Conservation (phyloP, 2,329 filamentous ascomycete species). For the Endocalyx cinctus region DNA sequence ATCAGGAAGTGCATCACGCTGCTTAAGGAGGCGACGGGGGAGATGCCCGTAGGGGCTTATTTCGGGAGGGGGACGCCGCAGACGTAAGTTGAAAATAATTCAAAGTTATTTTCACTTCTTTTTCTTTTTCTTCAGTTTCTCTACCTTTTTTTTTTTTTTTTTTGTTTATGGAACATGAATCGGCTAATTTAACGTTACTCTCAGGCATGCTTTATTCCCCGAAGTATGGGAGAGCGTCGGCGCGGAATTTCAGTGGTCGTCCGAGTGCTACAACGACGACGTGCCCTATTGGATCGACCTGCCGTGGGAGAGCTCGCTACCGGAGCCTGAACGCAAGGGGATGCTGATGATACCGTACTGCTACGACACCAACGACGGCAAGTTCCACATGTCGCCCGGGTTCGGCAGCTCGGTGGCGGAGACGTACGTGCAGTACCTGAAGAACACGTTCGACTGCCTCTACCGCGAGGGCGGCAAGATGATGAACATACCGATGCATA, state of each 20-base stretch:
- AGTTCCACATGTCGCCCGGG: conserved; percentile 38
- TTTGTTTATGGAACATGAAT: too few relatives aligned
- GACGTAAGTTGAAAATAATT: conserved; percentile 13
- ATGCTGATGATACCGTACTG: conserved; percentile 33
- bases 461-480: conserved; percentile 37
- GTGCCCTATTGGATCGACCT: conserved; percentile 25
- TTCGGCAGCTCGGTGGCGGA: conserved; percentile 33
- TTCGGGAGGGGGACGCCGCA: conserved; percentile 28
- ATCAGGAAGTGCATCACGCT: conserved; percentile 32
- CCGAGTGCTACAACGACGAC: conserved; percentile 25
- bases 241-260: conserved; percentile 22
- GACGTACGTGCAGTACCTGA: conserved; percentile 35
- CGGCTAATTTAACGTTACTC: neutral
- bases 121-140: too few relatives aligned
- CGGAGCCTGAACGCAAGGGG: conserved; percentile 29
- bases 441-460: conserved; percentile 35
- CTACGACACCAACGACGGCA: conserved; percentile 37
- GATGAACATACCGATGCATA: conserved; percentile 38
- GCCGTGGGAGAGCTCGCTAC: conserved; percentile 21
- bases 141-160: too few relatives aligned
- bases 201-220: conserved; percentile 15
- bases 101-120: too few relatives aligned
- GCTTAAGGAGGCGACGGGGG: conserved; percentile 27
- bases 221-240: conserved; percentile 24
- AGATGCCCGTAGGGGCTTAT: conserved; percentile 30